Evolutionary conservation across 495 filamentous ascomycete genomes (phyloP).

Genomic region (Aspergillus affinis): DNA sequence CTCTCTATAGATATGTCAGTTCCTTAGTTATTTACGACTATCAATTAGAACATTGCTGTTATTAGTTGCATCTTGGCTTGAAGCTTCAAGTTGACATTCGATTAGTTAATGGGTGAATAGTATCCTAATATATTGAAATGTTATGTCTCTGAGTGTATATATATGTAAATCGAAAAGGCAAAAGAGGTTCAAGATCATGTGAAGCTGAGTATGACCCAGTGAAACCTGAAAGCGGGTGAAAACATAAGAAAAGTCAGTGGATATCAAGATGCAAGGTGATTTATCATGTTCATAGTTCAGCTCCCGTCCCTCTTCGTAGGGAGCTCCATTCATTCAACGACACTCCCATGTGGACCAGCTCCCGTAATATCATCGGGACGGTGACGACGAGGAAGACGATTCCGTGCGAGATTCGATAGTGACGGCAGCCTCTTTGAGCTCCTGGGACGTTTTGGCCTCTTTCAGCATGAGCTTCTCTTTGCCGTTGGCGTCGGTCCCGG

Average conservation of each 20-base stretch:
- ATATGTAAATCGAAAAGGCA: slow-evolving; percentile 2
- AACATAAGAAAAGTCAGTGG: neutral
- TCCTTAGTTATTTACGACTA: neutral
- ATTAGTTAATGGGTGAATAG: neutral
- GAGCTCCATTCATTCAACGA: neutral
- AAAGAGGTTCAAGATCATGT: neutral
- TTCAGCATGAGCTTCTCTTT: slow-evolving; percentile 14
- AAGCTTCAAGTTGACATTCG: neutral
- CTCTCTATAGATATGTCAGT: too few species aligned
- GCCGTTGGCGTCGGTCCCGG: slow-evolving; percentile 17
- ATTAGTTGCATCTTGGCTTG: neutral
- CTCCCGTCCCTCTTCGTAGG: too few species aligned
- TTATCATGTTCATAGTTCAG: too few species aligned
- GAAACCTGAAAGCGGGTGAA: neutral
- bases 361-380: neutral
- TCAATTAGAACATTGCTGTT: neutral
- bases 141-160: neutral
- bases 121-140: neutral
- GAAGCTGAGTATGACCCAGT: neutral
- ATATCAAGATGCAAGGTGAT: neutral
- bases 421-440: slow-evolving; percentile 4
- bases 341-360: too few species aligned
- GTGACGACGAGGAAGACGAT: slow-evolving; percentile 7
- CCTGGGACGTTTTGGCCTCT: slow-evolving; percentile 3
- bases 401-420: slow-evolving; percentile 1